A percentile compares a stretch with the other conserved stretches of the same genome.
Evolutionary conservation across 345 rosid species (phyloP).

Genomic region (Crucihimalaya himalaica): DNA sequence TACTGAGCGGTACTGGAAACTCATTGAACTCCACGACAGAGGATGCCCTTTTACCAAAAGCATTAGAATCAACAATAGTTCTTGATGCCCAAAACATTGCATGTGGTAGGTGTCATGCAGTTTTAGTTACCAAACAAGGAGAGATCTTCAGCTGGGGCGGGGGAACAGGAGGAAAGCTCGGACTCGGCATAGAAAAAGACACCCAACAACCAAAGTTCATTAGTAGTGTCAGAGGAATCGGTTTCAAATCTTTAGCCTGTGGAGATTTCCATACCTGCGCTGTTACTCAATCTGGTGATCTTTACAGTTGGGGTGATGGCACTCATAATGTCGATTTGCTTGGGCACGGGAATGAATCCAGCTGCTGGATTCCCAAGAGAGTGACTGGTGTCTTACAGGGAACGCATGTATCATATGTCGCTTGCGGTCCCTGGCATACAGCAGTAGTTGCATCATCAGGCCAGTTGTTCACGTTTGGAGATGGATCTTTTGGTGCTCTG

Average conservation of each 20-base stretch:
- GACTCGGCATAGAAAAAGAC: constrained; percentile 70
- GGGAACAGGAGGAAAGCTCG: constrained; percentile 85
- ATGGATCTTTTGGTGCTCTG: constrained; percentile 87
- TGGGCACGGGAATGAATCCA: constrained; percentile 76
- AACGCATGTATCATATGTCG: constrained; percentile 52
- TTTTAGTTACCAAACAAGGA: constrained; percentile 74
- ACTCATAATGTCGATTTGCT: constrained; percentile 62
- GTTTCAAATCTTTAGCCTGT: constrained; percentile 72
- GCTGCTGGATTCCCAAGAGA: constrained; percentile 82
- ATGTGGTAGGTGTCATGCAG: constrained; percentile 90
- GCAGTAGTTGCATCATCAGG: constrained; percentile 72
- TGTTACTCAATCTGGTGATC: constrained; percentile 72
- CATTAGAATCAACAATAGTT: constrained; percentile 68
- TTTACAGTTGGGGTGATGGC: constrained; percentile 95
- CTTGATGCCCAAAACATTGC: constrained; percentile 73
- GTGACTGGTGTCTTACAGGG: constrained; percentile 63
- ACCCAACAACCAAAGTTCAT: constrained; percentile 64
- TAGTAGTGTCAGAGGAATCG: constrained; percentile 58
- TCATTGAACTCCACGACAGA: constrained; percentile 43
- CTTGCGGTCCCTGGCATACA: constrained; percentile 95
- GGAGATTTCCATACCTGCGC: constrained; percentile 92
- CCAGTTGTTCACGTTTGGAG: constrained; percentile 89
- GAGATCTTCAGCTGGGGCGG: constrained; percentile 94
- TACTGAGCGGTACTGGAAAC: constrained; percentile 53
- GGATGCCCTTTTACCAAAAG: constrained; percentile 72